Evolutionary conservation across 1,139 yeast genomes (phyloP).

Genomic region (Geotrichum reessii): DNA sequence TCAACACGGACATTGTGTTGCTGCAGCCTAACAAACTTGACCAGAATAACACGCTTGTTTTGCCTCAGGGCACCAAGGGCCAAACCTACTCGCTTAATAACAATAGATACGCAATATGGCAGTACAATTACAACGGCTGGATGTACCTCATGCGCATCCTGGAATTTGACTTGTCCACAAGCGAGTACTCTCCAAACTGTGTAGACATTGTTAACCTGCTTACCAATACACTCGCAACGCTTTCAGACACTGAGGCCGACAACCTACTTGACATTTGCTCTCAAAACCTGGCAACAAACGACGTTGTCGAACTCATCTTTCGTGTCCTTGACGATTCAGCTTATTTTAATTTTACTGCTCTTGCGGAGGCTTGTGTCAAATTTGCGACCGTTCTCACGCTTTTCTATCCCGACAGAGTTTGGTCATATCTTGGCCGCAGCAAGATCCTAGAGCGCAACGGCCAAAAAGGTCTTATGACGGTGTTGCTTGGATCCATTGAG

Average conservation of each 20-base stretch:
- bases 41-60: conserved; percentile 24
- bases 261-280: conserved; percentile 47
- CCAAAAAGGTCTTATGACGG: conserved; percentile 60
- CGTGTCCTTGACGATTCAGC: conserved; percentile 64
- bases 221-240: conserved; percentile 45
- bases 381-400: conserved; percentile 48
- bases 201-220: conserved; percentile 43
- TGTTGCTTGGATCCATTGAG: conserved; percentile 68
- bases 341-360: conserved; percentile 47
- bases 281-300: conserved; percentile 58
- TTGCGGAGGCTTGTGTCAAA: conserved; percentile 46
- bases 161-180: conserved; percentile 46
- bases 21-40: conserved; percentile 35
- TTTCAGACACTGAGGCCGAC: conserved; percentile 41
- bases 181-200: conserved; percentile 40
- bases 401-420: conserved; percentile 59
- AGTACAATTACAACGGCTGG: conserved; percentile 81
- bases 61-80: conserved; percentile 62
- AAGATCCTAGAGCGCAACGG: conserved; percentile 60
- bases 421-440: conserved; percentile 72
- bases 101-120: conserved; percentile 54
- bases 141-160: conserved; percentile 70
- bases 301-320: conserved; percentile 62
- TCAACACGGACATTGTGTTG: conserved; percentile 39
- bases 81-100: conserved; percentile 43